Percentiles rank a stretch among this genome's conserved stretches.
These are phyloP conservation scores for Hirsutella thompsonii DNA, from an alignment of 2,329 filamentous ascomycete genomes.

Conservation along the genomic window DNA sequence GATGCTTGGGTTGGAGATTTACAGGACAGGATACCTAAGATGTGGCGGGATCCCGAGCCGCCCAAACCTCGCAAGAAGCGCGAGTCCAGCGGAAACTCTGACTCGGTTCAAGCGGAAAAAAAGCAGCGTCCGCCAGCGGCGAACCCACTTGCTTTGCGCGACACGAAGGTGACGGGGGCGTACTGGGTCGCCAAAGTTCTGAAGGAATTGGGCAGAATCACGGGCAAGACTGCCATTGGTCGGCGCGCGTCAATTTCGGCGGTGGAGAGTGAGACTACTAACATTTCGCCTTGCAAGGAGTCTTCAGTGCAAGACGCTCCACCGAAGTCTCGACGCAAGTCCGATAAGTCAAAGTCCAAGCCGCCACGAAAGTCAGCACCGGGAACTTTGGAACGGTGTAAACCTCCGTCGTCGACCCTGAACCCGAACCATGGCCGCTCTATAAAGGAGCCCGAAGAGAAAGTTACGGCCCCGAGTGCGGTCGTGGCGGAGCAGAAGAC, in stretches of 20 bases:
- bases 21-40: conserved; percentile 40
- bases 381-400: conserved; percentile 17
- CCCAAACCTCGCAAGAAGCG: conserved; percentile 23
- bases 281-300: too few relatives aligned
- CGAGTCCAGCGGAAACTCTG: conserved; percentile 13
- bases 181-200: conserved; percentile 31
- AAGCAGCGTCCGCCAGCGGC: conserved; percentile 19
- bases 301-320: background rate
- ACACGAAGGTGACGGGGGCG: conserved; percentile 31
- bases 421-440: conserved; percentile 23
- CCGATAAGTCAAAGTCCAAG: conserved; percentile 14
- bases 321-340: conserved; percentile 2
- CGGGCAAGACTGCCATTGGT: conserved; percentile 10
- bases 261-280: too few relatives aligned
- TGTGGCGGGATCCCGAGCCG: conserved; percentile 43
- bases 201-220: conserved; percentile 23
- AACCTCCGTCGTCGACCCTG: conserved; percentile 18
- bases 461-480: background rate
- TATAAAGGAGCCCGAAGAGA: conserved; percentile 6
- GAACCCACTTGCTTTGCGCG: conserved; percentile 29
- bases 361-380: conserved; percentile 27
- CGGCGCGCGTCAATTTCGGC: conserved; percentile 8
- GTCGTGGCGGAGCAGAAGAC: background rate
- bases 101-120: conserved; percentile 14
- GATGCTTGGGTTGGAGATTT: conserved; percentile 59